Percentiles rank a stretch among this genome's conserved stretches.
These are phyloP conservation scores for Globisporangium viniferum DNA, from an alignment of 352 stramenopile genomes.

Conservation along the genomic window DNA sequence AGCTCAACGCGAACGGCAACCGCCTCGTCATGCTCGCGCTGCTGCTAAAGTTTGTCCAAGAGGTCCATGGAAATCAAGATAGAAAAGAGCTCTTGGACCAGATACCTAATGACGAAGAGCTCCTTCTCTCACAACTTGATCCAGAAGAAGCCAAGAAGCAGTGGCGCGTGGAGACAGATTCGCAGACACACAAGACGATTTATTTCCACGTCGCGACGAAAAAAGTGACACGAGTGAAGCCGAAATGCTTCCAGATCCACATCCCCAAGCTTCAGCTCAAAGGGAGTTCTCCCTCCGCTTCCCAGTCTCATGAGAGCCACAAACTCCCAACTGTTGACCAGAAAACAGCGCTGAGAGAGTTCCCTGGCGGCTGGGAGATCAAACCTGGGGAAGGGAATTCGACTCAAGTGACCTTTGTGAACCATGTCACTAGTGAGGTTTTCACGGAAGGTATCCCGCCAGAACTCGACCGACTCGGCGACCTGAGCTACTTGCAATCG, in stretches of 20 bases:
- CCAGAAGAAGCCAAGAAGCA: slow-evolving; percentile 35
- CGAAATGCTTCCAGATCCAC: slow-evolving; percentile 45
- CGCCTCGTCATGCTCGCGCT: slow-evolving; percentile 62
- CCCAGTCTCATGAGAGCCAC: neutral
- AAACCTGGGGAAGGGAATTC: slow-evolving; percentile 26
- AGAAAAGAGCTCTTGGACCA: slow-evolving; percentile 9
- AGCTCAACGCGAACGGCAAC: slow-evolving; percentile 45
- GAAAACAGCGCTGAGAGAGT: slow-evolving; percentile 15
- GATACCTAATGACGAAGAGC: slow-evolving; percentile 12
- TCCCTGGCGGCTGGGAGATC: slow-evolving; percentile 53
- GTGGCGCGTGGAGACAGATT: slow-evolving; percentile 63
- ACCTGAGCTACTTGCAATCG: slow-evolving; percentile 35
- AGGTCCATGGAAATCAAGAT: neutral
- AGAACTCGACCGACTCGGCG: slow-evolving; percentile 50
- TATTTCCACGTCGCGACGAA: slow-evolving; percentile 58
- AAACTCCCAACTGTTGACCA: neutral
- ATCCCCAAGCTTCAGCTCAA: slow-evolving; percentile 38
- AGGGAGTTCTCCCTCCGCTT: neutral
- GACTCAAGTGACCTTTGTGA: slow-evolving; percentile 42
- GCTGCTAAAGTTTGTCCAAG: slow-evolving; percentile 26
- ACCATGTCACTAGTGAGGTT: slow-evolving; percentile 38
- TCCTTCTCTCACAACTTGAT: neutral
- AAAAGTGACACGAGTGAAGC: slow-evolving; percentile 47
- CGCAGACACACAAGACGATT: slow-evolving; percentile 33
- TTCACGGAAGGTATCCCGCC: slow-evolving; percentile 30